Evolutionary conservation across 169 alveolate genomes (phyloP).

Genomic region (Plasmodium fragile): DNA sequence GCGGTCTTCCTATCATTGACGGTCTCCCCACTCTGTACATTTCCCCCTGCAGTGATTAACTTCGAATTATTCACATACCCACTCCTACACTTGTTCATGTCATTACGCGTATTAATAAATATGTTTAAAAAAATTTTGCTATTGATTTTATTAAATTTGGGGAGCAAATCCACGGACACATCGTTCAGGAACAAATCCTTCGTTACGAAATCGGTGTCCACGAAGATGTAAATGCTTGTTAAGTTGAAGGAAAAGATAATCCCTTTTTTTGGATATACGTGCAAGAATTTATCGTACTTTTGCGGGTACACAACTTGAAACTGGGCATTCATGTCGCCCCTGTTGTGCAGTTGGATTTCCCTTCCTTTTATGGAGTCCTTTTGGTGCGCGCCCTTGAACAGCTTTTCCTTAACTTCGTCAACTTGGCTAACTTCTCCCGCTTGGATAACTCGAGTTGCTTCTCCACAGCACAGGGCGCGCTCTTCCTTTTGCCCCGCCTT

Average conservation of each 20-base stretch:
- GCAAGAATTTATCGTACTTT: slow-evolving; percentile 39
- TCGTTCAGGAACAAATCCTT: slow-evolving; percentile 64
- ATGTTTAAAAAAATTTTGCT: slow-evolving; percentile 36
- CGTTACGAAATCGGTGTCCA: slow-evolving; percentile 33
- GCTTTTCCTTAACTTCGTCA: slow-evolving; percentile 46
- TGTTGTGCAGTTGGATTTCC: slow-evolving; percentile 59
- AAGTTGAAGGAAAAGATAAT: slow-evolving; percentile 63
- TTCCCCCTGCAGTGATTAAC: neutral
- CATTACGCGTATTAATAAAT: slow-evolving; percentile 26
- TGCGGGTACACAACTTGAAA: slow-evolving; percentile 41
- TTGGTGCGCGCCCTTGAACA: slow-evolving; percentile 4
- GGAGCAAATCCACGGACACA: slow-evolving; percentile 33
- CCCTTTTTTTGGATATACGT: slow-evolving; percentile 71
- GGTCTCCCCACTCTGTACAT: neutral
- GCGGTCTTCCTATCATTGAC: neutral
- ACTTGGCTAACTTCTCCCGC: neutral
- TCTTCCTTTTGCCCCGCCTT: neutral
- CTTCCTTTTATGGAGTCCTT: slow-evolving; percentile 30
- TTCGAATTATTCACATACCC: neutral
- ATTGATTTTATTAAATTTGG: slow-evolving; percentile 67
- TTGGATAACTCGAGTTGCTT: neutral
- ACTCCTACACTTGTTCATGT: slow-evolving; percentile 6
- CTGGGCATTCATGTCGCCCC: slow-evolving; percentile 74
- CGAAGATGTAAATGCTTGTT: slow-evolving; percentile 31
- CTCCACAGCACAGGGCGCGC: neutral